These are phyloP conservation scores for Kalmusia sp. DNA, from an alignment of 2,329 filamentous ascomycete genomes.

Conservation along the genomic window DNA sequence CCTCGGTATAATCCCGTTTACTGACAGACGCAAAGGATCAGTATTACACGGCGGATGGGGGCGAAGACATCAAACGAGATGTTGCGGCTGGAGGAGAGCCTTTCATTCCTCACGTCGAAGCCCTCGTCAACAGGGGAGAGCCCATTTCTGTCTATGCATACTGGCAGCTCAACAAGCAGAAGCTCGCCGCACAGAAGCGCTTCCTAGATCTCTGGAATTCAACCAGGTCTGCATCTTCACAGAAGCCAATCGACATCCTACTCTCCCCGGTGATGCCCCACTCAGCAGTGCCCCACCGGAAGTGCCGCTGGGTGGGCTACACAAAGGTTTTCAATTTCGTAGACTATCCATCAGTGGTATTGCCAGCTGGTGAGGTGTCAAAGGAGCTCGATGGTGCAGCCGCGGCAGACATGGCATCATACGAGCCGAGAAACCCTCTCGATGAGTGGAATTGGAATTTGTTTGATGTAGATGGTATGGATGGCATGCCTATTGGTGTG, in stretches of 20 bases:
- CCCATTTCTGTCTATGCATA: constrained; percentile 69
- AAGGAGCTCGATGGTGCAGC: constrained; percentile 47
- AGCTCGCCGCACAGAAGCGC: constrained; percentile 59
- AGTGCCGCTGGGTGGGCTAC: constrained; percentile 61
- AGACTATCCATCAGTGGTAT: constrained; percentile 65
- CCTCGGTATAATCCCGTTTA: background rate
- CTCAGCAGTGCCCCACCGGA: constrained; percentile 58
- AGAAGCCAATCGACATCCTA: constrained; percentile 61
- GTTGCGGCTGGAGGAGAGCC: constrained; percentile 65
- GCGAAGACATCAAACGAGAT: constrained; percentile 67
- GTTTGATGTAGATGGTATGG: constrained; percentile 40
- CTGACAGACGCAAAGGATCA: constrained; percentile 53
- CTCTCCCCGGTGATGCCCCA: constrained; percentile 69
- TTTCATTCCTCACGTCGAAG: constrained; percentile 56
- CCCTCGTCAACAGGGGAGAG: constrained; percentile 56
- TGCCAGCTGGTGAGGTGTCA: constrained; percentile 61
- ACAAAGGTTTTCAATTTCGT: constrained; percentile 69
- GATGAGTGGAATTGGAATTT: constrained; percentile 61
- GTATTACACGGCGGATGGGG: constrained; percentile 68
- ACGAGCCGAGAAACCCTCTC: constrained; percentile 57
- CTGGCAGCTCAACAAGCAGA: constrained; percentile 70
- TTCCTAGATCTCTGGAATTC: constrained; percentile 67
- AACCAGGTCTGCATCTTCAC: constrained; percentile 52
- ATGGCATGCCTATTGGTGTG: constrained; percentile 47
- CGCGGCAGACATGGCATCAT: constrained; percentile 37